Evolutionary conservation across 148 eudicot genomes (phyloP), one percentile per base, ranked within the genome.

Genomic region (Mesembryanthemum crystallinum): DNA sequence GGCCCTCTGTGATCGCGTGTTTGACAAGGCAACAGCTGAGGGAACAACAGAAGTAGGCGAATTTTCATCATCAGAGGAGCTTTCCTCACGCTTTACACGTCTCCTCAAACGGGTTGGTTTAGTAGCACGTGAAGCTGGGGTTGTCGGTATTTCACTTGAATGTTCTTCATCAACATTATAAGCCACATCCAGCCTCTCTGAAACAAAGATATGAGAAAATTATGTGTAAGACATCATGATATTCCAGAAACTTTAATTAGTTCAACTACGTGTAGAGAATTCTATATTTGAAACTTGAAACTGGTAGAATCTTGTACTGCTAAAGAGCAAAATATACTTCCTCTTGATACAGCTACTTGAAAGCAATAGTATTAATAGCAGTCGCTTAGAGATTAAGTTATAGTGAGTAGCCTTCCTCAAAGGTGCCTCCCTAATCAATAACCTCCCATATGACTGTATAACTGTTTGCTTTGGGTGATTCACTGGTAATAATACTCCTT

Each of bases 1-100:
- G 28, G 94, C 97, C 80, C 99, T 85, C 75, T 92, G 93, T 42
- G 99, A 90, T 13, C 97, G 92, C 10, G 82, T 77, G 74, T 85
- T 80, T 69, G 80, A 78, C 67, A 54, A 51, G 35, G 77, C 86
- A 70, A 83, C 82, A 73, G 75, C 84, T 6, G 78, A 52, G 49
- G 92, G 92, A 59, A 79, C 88, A 59, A 83, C 92, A 24, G 86
- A 82, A 37, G 72, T 61, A 14, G 84, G 83, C 33, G 96, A 87
- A 20, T 18, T 54, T 72, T 95, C 98, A 21, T 90, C 94, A 1
- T 82, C 92, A 13, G 96, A 92, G 33, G 97, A 92, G 75, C 91
- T 85, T 75, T 86, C 89, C 63, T 85, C 89, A 24, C 62, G 81
- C 78, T 74, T 86, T 18, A 45, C 86, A 45, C 91, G 85, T 78